Base-by-base conservation (phyloP, 2,329 filamentous ascomycete species). In the Hypoxylon sp. region DNA sequence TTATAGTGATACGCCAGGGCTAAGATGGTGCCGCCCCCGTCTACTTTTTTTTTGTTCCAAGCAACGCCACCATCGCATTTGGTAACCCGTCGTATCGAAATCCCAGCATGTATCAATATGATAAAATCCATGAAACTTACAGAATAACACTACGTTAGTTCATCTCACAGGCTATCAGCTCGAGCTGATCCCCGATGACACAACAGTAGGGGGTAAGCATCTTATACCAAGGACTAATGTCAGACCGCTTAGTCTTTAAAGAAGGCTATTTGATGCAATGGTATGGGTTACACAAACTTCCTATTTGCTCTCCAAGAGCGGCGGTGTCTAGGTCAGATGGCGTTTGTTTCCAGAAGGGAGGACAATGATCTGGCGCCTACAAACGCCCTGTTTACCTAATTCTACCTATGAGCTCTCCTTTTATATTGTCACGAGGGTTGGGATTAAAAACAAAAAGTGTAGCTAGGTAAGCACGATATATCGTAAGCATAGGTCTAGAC, bases 391-490 rank as follows among this genome's bases (percentile, higher is more conserved):
- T 21, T 10, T n/a, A 17, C 32, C n/a, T 45, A 19, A 21, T 4
- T 2, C 38, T 43, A 21, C 17, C 38, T 43, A 11, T 43, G 5
- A 21, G 45, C 13, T 28, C 7, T 21, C 5, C 17, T 30, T 28
- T 2, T 5, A 49, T 4, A 25, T n/a, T 4, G 25, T 36, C 49
- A 52, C 30, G 30, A n/a, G 30, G 49, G n/a, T 7, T 13, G 32
- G 17, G 21, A 36, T 52, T 52, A 5, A 11, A 19, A 23, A 14
- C 21, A 49, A 23, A 13, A 14, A 2, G 21, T 23, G n/a, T n/a
- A n/a, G n/a, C n/a, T 23, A 49, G 14, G 23, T 49, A 52, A 52
- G 49, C 49, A n/a, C 49, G n/a, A n/a, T n/a, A n/a, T 49, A 32
- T 28, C 11, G 13, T 17, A 28, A 9, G 25, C 13, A 5, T 11